phyloP scores from a whole-genome alignment of 805 yeast genomes.

The Starmerella khaoyaiensis region DNA sequence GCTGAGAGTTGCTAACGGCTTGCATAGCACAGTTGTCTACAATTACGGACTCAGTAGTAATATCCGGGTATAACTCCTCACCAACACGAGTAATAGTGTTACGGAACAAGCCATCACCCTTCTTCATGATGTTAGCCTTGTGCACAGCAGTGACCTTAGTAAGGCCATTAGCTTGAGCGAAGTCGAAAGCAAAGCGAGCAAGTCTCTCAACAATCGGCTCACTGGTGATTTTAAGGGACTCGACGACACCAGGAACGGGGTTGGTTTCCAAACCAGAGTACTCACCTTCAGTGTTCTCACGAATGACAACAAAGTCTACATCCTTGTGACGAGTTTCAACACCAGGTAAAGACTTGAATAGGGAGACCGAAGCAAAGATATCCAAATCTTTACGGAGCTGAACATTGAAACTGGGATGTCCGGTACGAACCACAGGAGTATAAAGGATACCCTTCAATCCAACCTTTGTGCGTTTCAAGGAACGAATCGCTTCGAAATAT shows the following conservation, averaged over 20 bases:
- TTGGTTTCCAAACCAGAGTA: conserved; percentile 96
- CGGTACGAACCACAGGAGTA: conserved; percentile 72
- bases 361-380: conserved; percentile 87
- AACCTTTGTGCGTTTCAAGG: conserved; percentile 89
- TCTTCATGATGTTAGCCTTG: conserved; percentile 98
- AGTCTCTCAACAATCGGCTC: conserved; percentile 91
- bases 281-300: conserved; percentile 99
- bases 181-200: conserved; percentile 94
- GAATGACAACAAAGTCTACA: conserved; percentile 73
- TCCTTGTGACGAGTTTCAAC: conserved; percentile 78
- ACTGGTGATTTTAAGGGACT: conserved; percentile 89
- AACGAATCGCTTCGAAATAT: conserved; percentile 73
- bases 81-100: conserved; percentile 80
- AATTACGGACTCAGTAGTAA: conserved; percentile 79
- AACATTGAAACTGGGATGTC: conserved; percentile 79
- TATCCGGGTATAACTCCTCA: conserved; percentile 60
- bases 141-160: conserved; percentile 90
- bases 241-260: conserved; percentile 80
- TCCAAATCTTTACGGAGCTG: conserved; percentile 94
- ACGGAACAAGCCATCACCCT: conserved; percentile 96
- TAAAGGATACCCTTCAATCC: conserved; percentile 93
- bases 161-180: conserved; percentile 84
- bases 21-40: conserved; percentile 99
- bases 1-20: conserved; percentile 96
- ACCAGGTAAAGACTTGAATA: conserved; percentile 88